Base-by-base conservation (phyloP, 73 alveolate genomes). In the Blepharisma japonicum region DNA sequence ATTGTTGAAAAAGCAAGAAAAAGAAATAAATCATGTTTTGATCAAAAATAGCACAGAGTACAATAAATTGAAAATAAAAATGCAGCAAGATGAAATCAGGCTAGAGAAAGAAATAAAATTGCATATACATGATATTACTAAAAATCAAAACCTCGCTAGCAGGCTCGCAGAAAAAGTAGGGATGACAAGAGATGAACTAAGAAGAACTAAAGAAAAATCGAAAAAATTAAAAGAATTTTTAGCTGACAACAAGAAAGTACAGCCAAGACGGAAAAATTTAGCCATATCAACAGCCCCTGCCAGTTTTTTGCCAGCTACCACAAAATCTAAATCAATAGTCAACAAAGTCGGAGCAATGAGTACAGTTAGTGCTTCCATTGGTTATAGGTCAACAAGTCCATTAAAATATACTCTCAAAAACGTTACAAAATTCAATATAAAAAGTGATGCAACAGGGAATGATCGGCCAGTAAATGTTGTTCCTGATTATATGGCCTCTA, bases 121-220 rank as follows among this genome's bases (percentile, higher is more conserved):
- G 47, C 98, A 92, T 79, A 91, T 92, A 25, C 83, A 89, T 47
- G 98, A 92, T 81, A 92, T 92, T 55, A 91, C 85, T 23, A 77
- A 96, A 80, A 92, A 87, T 61, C 71, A 86, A 70, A 88, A 88
- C 4, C 71, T 81, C 20, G 83, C 83, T 45, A 55, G 87, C 32
- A 61, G 85, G n/a, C 81, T 86, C 6, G 88, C 88, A 9, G 45
- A 55, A 46, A 86, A 42, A 77, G 68, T 74, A 51, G 93, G 89
- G 32, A 53, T 48, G 79, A 61, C 82, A 6, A 6, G 45, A 5
- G 93, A 86, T 81, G 93, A 86, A 55, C 83, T 86, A 0, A 81
- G 79, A 32, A 71, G 93, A 39, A 67, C 20, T 6, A 86, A 86
- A 56, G 89, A 81, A 7, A 86, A 84, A 55, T 84, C 93, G 45